Evolutionary conservation across 345 rosid genomes (phyloP), one percentile per base, ranked within the genome.

Genomic region (Clausena lansium): DNA sequence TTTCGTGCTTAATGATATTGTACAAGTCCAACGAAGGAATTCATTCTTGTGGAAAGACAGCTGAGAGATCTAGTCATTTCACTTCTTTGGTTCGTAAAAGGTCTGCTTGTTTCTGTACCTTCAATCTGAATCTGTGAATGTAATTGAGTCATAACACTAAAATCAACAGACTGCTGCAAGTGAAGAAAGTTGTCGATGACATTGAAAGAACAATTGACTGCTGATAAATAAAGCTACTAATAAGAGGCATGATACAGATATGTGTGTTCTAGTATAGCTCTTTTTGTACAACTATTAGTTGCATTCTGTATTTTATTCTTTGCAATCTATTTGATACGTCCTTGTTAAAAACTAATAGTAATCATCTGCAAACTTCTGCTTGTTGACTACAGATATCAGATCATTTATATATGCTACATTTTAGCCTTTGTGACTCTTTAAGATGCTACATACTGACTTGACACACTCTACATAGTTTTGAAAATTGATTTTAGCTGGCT

Each of bases 31-130:
- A 52, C 4, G 5, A 9, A 17, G 74, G 63, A 54, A 22, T 57
- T 15, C 22, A 41, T 52, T 24, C 15, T 73, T 9, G n/a, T 32
- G 19, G 59, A 67, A 7, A 47, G 39, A 22, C 33, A 52, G 57
- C 35, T 66, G 77, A 70, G 50, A 45, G 62, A 61, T 70, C 8
- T 13, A 71, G 25, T 47, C 63, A n/a, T 30, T 39, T 68, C 58
- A 64, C 66, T 69, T 24, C 64, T 67, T 79, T 68, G 75, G 63
- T 32, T 50, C 0, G 0, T 15, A 61, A 15, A 67, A 67, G 35
- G 24, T 67, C 50, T 15, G 62, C 11, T 41, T 41, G 35, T 67
- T 57, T 57, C 35, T 41, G 58, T 41, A n/a, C 35, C 68, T 61
- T 41, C 57, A 28, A 25, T 39, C 70, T 62, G 27, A 45, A 61